Percentiles rank a stretch among this genome's conserved stretches.
Conservation (phyloP, 495 filamentous ascomycete genomes). For the Daldinia concentrica region DNA sequence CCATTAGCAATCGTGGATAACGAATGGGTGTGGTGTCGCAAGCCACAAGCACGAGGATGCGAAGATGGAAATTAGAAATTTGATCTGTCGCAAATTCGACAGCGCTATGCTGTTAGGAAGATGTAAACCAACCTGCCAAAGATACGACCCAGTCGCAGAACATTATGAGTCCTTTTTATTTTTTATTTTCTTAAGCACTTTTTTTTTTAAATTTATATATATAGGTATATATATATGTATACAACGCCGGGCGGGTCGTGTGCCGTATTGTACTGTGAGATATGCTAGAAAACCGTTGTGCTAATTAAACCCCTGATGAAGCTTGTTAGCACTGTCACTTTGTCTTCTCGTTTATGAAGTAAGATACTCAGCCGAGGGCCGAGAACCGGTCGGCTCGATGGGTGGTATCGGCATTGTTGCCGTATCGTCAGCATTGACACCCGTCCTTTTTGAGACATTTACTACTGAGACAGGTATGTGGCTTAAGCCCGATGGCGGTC, state of each 20-base stretch:
- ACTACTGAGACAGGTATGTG: not conserved
- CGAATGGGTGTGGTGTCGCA: constrained; percentile 23
- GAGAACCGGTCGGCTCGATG: constrained; percentile 7
- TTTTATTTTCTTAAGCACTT: too few relatives aligned
- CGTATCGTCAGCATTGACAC: constrained; percentile 17
- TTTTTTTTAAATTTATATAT: too few relatives aligned
- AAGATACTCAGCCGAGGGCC: constrained; percentile 10
- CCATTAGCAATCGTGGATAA: constrained; percentile 2
- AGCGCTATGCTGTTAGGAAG: constrained; percentile 16
- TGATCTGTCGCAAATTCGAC: constrained; percentile 5
- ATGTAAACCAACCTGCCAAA: constrained; percentile 30
- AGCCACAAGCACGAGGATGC: constrained; percentile 27
- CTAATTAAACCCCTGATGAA: constrained; percentile 14
- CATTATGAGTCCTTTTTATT: not conserved
- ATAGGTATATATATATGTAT: too few relatives aligned
- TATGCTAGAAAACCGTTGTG: not conserved
- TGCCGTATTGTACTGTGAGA: not conserved
- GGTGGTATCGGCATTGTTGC: constrained; percentile 17
- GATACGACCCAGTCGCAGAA: constrained; percentile 31
- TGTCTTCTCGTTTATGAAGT: not conserved
- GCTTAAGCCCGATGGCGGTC: constrained; percentile 15
- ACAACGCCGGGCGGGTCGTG: not conserved
- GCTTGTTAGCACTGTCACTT: not conserved
- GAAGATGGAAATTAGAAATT: constrained; percentile 30
- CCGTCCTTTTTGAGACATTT: constrained; percentile 26